Conservation (phyloP, 2,329 filamentous ascomycete species). For the Dryadomyces quercus-mongolicae region DNA sequence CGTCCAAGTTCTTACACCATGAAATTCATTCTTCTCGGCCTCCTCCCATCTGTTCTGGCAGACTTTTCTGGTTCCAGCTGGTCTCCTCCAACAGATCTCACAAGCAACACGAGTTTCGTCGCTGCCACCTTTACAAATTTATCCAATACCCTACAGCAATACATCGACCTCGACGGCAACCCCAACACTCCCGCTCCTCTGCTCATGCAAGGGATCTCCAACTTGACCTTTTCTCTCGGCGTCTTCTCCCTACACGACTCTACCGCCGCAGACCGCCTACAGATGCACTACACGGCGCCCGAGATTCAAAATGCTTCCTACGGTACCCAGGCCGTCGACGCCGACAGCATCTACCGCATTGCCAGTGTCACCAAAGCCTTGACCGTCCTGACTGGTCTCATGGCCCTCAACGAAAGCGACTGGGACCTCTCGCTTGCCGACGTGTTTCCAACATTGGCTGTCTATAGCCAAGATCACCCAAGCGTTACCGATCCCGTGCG, state of each 20-base stretch:
- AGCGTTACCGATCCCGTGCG: slow-evolving; percentile 16
- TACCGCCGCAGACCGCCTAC: slow-evolving; percentile 13
- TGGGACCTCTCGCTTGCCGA: slow-evolving; percentile 6
- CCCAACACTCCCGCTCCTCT: not conserved
- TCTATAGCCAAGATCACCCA: slow-evolving; percentile 8
- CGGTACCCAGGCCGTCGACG: slow-evolving; percentile 17
- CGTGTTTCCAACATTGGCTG: slow-evolving; percentile 7
- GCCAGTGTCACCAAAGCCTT: slow-evolving; percentile 26
- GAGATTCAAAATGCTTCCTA: slow-evolving; percentile 13
- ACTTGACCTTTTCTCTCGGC: slow-evolving; percentile 7
- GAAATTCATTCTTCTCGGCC: not conserved
- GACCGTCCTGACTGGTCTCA: slow-evolving; percentile 19
- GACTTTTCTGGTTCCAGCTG: slow-evolving; percentile 4
- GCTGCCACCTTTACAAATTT: slow-evolving; percentile 1
- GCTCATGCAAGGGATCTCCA: not conserved
- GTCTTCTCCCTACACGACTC: slow-evolving; percentile 5
- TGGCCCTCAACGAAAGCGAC: not conserved
- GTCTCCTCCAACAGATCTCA: slow-evolving; percentile 1
- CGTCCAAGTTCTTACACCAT: too few relatives aligned
- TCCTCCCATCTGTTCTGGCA: not conserved
- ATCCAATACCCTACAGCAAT: not conserved
- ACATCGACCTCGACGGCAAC: not conserved
- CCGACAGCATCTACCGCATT: slow-evolving; percentile 23
- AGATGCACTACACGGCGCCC: slow-evolving; percentile 27
- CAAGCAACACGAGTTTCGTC: not conserved